phyloP scores from a whole-genome alignment of 257 asterid species.

The Scutellaria galericulata region DNA sequence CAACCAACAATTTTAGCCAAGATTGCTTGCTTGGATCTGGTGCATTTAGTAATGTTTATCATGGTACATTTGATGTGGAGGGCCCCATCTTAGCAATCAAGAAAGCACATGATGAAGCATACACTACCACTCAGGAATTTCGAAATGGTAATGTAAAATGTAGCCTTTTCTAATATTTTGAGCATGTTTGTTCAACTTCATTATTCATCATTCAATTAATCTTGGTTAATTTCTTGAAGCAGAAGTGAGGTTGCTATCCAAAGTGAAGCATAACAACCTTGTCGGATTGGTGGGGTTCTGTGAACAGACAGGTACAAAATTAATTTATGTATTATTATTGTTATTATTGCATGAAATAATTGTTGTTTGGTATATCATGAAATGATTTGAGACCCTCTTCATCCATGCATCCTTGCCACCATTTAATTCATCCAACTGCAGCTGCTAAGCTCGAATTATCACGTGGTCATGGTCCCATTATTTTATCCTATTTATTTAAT shows the following conservation, averaged over 20 bases:
- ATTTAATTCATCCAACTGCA: constrained; percentile 7
- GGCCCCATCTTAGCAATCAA: constrained; percentile 54
- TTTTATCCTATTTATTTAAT: background rate
- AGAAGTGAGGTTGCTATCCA: constrained; percentile 69
- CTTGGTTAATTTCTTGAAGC: constrained; percentile 27
- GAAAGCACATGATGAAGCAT: constrained; percentile 52
- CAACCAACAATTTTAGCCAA: constrained; percentile 61
- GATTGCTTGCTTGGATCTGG: constrained; percentile 58
- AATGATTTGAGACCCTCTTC: constrained; percentile 19
- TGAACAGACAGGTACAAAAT: constrained; percentile 47
- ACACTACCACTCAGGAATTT: constrained; percentile 56
- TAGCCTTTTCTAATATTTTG: background rate
- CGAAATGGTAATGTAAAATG: constrained; percentile 47
- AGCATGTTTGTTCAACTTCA: too few relatives aligned
- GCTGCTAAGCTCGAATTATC: background rate
- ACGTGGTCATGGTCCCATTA: background rate
- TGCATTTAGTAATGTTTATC: constrained; percentile 65
- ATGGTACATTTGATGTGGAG: constrained; percentile 46
- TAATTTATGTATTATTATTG: background rate
- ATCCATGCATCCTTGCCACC: background rate
- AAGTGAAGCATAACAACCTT: constrained; percentile 66
- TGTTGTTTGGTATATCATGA: constrained; percentile 6
- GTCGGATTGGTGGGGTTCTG: constrained; percentile 69
- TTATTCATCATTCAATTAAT: background rate
- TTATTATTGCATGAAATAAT: constrained; percentile 10